Base-by-base conservation (phyloP, 1,284 basidiomycete species). In the Athelia sp. region DNA sequence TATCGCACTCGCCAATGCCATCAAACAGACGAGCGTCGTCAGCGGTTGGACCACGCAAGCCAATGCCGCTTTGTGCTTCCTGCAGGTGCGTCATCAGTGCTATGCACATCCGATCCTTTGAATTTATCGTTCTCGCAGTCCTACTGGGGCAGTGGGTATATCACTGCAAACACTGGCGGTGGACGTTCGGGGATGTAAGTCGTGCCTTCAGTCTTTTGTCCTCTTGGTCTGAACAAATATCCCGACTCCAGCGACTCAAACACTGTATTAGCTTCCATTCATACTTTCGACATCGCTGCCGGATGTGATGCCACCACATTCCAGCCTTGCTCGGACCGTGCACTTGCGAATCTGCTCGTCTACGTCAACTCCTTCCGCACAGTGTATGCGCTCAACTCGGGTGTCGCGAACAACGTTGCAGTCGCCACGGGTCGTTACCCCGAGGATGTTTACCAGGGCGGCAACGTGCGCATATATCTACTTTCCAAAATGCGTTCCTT, bases 251-350 rank as follows among this genome's bases (percentile, higher is more conserved):
- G 26, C 26, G 84, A 86, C 50, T 74, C 77, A 18, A 86, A 85
- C 61, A 71, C 79, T 0, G 71, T 77, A 40, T 65, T 87, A 15
- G 72, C 79, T 18, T 79, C 76, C 13, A 81, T 84, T 51, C 79
- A 84, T 58, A 80, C 72, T 9, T 80, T 76, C 52, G 78, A 80
- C 53, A 61, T 64, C 14, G 53, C 55, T 11, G 65, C 68, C n/a
- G 77, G 76, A 35, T 81, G 78, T 58, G 78, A 81, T 54, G 65
- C 72, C 10, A 62, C 57, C 3, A 81, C 79, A 6, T 82, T 81
- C 70, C 79, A 82, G 52, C 79, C 80, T 4, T 81, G 81, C 62
- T 82, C 79, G 0, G 79, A 81, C 57, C 74, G 71, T 53, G 79
- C 79, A 2, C 62, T 82, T 26, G 70, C 78, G 2, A 81, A 70